A percentile compares a stretch with the other conserved stretches of the same genome.
These are phyloP conservation scores for Talaromyces stipitatus DNA, from an alignment of 495 filamentous ascomycete species.

Conservation along the genomic window DNA sequence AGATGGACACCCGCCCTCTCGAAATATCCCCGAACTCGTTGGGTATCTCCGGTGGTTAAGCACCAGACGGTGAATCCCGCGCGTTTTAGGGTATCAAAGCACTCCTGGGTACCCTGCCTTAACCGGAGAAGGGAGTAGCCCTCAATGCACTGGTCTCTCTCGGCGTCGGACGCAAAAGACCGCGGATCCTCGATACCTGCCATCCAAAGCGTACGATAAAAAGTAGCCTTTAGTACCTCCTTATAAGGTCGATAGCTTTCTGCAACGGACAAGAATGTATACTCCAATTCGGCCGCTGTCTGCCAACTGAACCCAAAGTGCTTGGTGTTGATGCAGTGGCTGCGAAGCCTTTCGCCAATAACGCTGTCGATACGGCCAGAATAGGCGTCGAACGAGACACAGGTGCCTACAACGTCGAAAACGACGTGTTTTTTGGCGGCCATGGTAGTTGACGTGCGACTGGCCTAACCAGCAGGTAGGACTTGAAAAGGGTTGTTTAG, in stretches of 20 bases:
- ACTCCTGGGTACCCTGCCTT: conserved; percentile 15
- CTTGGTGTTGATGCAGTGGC: conserved; percentile 22
- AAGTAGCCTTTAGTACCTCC: conserved; percentile 25
- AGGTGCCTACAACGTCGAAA: conserved; percentile 40
- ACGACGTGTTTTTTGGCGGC: conserved; percentile 27
- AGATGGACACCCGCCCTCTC: conserved; percentile 24
- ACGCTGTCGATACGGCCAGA: conserved; percentile 19
- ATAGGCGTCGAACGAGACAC: conserved; percentile 31
- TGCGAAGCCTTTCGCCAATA: conserved; percentile 20
- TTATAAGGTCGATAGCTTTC: conserved; percentile 26
- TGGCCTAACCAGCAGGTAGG: too few species aligned
- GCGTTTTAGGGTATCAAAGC: conserved; percentile 20
- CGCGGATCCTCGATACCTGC: conserved; percentile 27
- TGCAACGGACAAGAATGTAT: conserved; percentile 27
- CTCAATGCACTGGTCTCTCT: too few species aligned
- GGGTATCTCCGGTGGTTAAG: conserved; percentile 31
- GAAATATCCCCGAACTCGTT: conserved; percentile 33
- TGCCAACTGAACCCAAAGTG: conserved; percentile 36
- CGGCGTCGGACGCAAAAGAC: conserved; percentile 26
- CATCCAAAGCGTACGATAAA: conserved; percentile 33
- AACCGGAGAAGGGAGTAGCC: too few species aligned
- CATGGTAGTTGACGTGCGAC: neutral
- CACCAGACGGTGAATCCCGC: conserved; percentile 35
- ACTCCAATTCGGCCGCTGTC: conserved; percentile 33
- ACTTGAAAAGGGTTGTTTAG: too few species aligned